phyloP scores from a whole-genome alignment of 768 basidiomycete genomes.

The Sistotremastrum niveocremeum region DNA sequence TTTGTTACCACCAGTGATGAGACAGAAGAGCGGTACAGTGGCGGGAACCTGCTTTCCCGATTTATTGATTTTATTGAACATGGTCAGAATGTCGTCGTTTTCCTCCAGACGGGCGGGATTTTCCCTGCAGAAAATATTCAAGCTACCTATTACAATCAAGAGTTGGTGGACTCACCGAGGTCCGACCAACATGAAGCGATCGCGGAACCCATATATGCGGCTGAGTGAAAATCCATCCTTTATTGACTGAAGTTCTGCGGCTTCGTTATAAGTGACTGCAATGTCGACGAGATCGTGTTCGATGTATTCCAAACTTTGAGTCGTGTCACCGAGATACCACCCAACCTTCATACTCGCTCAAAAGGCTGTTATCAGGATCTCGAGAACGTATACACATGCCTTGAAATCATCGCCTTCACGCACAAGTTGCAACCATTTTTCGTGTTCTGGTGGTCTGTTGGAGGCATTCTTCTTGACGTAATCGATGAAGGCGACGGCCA shows the following conservation, averaged over 20 bases:
- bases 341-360: slow-evolving; percentile 24
- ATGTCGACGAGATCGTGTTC: slow-evolving; percentile 30
- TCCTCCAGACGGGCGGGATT: slow-evolving; percentile 30
- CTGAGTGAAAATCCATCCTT: slow-evolving; percentile 18
- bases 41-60: slow-evolving; percentile 27
- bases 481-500: slow-evolving; percentile 36
- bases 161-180: too few species aligned
- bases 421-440: too few species aligned
- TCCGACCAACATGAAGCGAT: too few species aligned
- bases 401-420: too few species aligned
- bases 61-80: slow-evolving; percentile 35
- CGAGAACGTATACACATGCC: too few species aligned
- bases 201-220: slow-evolving; percentile 29
- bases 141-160: too few species aligned
- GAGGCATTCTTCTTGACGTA: slow-evolving; percentile 15
- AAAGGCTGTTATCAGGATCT: too few species aligned
- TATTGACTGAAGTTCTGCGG: slow-evolving; percentile 30
- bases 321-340: slow-evolving; percentile 47
- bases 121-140: too few species aligned
- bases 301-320: slow-evolving; percentile 31
- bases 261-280: slow-evolving; percentile 39
- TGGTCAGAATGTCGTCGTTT: slow-evolving; percentile 22
- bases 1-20: background rate
- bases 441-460: too few species aligned
- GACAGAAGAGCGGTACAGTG: slow-evolving; percentile 15